A percentile compares a stretch with the other conserved stretches of the same genome.
Conservation (phyloP, 2,329 filamentous ascomycete species). For the Seiridium unicorne region DNA sequence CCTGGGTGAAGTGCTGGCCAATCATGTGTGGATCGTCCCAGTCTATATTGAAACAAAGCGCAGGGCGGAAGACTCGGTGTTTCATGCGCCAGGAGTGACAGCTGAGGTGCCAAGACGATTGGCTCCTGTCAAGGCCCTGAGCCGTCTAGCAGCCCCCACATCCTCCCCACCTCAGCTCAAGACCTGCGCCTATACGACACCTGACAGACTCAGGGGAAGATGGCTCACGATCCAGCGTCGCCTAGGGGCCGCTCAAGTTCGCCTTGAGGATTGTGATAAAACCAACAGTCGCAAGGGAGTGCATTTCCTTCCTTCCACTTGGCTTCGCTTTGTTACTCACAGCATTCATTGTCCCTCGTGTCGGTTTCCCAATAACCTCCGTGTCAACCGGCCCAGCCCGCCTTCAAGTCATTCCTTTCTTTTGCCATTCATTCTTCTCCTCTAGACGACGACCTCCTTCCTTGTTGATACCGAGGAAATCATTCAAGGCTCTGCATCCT, state of each 20-base stretch:
- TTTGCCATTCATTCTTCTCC: background rate
- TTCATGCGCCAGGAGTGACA: background rate
- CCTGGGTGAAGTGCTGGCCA: background rate
- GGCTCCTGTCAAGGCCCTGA: slow-evolving; percentile 2
- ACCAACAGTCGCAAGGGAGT: background rate
- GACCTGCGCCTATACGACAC: background rate
- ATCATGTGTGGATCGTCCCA: background rate
- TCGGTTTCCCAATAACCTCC: background rate
- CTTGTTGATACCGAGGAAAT: background rate
- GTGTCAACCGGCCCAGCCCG: background rate
- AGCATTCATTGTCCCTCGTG: background rate
- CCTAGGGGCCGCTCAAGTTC: background rate
- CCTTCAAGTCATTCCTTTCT: background rate
- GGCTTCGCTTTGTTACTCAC: background rate
- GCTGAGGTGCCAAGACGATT: background rate
- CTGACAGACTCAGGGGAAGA: background rate
- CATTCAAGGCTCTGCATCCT: background rate
- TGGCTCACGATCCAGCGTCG: background rate
- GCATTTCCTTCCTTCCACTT: background rate
- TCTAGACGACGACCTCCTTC: background rate
- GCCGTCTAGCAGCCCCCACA: background rate
- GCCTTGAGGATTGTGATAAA: background rate
- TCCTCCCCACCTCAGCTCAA: background rate
- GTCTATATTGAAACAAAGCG: slow-evolving; percentile 1
- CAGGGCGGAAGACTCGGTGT: background rate